Evolutionary conservation across 2,329 filamentous ascomycete genomes (phyloP).

Genomic region (Fusarium floridanum): DNA sequence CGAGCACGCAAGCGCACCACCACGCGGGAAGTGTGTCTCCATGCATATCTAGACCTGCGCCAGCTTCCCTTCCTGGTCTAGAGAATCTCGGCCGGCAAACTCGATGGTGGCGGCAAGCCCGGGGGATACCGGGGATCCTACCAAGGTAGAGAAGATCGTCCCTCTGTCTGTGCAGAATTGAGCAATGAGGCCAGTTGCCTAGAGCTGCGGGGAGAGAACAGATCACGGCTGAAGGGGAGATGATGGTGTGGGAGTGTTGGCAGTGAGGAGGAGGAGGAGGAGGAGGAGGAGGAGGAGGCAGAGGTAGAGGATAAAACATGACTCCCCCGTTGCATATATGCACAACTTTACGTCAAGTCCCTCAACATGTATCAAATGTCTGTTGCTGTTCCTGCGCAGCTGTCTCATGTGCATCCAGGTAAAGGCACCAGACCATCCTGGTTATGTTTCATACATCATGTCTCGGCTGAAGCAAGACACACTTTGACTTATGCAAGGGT

Average conservation of each 20-base stretch:
- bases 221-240: not conserved
- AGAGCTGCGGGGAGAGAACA: not conserved
- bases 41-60: slow-evolving; percentile 4
- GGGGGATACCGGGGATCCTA: slow-evolving; percentile 7
- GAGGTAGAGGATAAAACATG: slow-evolving; percentile 24
- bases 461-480: not conserved
- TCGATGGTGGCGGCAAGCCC: slow-evolving; percentile 11
- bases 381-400: slow-evolving; percentile 14
- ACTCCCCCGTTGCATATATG: slow-evolving; percentile 29
- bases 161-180: not conserved
- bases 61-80: slow-evolving; percentile 4
- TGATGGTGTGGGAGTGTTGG: not conserved
- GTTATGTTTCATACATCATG: slow-evolving; percentile 7
- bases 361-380: slow-evolving; percentile 10
- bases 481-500: not conserved
- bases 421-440: not conserved
- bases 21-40: not conserved
- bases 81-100: slow-evolving; percentile 10
- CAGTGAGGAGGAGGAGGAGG: not conserved
- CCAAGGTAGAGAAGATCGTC: slow-evolving; percentile 10
- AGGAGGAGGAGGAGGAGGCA: not conserved
- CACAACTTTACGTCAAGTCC: slow-evolving; percentile 27
- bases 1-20: not conserved
- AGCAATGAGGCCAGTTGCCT: slow-evolving; percentile 1
- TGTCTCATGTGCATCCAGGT: slow-evolving; percentile 28